Evolutionary conservation across 176 grass and related monocot genomes (phyloP), one percentile per base, ranked within the genome.

Genomic region (Puccinellia tenuiflora): DNA sequence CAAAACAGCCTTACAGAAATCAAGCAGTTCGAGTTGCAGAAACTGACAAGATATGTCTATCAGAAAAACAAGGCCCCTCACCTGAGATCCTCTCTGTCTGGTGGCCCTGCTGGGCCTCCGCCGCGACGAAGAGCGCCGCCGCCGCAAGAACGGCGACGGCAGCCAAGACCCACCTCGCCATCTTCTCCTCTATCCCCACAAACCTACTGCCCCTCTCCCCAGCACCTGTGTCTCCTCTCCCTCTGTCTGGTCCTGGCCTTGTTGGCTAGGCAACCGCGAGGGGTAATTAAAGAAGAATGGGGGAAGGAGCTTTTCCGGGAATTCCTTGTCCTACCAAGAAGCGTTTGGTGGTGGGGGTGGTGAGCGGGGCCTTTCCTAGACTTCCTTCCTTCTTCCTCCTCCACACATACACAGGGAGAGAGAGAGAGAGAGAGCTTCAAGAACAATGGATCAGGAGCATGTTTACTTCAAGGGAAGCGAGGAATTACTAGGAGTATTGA

Each of bases 31-130:
- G 39, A 73, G 45, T 21, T 75, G 17, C 39, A 67, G 35, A 48
- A 82, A 64, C 65, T 67, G 78, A 79, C 74, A 90, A 74, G 16
- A 48, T 65, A 45, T 47, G 25, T 0, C 22, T 26, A 34, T 86
- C 75, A 90, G 25, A 74, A 86, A 26, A 83, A 54, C 43, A 45
- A 70, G 43, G 61, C 39, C 79, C 81, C 52, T 35, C 76, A 97
- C 94, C 89, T 81, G 85, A 94, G 79, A 97, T 92, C 88, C 92
- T 97, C 90, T 97, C 94, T 63, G 90, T 91, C 73, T 87, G 83
- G 76, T 84, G 92, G 59, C 80, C 85, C 69, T 92, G 69, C 86
- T 92, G 88, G 10, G 88, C 90, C 74, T 81, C 77, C 67, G 89
- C 75, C 43, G 69, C 69, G 5, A 64, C 55, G 75, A 88, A 86